Conservation (phyloP, 352 stramenopile genomes). For the Phytophthora rubi region DNA sequence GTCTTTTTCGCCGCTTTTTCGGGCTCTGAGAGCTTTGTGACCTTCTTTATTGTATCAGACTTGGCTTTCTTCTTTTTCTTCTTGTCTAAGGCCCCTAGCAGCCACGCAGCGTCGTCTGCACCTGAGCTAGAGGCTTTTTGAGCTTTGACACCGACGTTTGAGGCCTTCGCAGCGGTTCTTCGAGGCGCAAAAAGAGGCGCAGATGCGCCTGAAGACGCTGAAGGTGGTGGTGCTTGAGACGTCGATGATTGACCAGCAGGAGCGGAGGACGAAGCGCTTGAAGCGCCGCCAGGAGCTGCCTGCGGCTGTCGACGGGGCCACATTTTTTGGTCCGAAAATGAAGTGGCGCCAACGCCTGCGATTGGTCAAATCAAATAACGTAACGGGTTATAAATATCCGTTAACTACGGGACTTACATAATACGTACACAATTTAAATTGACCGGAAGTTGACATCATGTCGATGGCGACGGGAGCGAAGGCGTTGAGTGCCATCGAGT, state of each 20-base stretch:
- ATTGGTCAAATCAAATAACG: constrained; percentile 33
- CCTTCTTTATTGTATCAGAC: constrained; percentile 3
- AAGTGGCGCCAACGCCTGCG: constrained; percentile 25
- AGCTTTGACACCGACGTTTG: constrained; percentile 11
- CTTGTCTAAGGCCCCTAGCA: constrained; percentile 47
- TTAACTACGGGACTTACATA: background rate
- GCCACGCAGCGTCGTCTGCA: constrained; percentile 40
- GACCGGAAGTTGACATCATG: constrained; percentile 24
- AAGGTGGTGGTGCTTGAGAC: background rate
- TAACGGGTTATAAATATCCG: background rate
- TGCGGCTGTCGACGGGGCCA: constrained; percentile 44
- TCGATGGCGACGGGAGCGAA: constrained; percentile 64
- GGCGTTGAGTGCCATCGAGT: constrained; percentile 77
- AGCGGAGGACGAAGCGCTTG: constrained; percentile 5
- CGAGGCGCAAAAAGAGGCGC: constrained; percentile 21
- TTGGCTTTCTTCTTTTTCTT: constrained; percentile 43
- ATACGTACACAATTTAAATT: background rate
- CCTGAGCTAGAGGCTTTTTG: constrained; percentile 1
- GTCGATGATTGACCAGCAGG: background rate
- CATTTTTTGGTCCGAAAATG: constrained; percentile 33
- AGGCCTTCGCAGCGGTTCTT: constrained; percentile 25
- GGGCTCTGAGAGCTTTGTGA: background rate
- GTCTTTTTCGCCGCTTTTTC: constrained; percentile 19
- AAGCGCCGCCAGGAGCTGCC: constrained; percentile 4
- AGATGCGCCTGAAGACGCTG: constrained; percentile 1